Base-by-base conservation (phyloP, 441 rosid species). In the Bocquillonia castaneifolia region DNA sequence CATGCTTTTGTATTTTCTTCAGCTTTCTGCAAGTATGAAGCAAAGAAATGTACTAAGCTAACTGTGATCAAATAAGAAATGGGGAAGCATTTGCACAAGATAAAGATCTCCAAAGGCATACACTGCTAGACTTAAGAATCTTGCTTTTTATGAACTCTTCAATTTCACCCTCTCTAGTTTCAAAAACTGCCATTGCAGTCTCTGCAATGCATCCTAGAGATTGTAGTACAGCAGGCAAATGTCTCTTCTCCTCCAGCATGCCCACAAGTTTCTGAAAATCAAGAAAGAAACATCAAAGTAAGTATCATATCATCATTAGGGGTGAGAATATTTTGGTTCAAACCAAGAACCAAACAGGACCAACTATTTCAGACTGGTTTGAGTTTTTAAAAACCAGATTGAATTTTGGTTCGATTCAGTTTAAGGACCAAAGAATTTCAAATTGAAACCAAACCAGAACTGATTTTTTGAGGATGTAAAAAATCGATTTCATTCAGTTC, bases 191-290 rank as follows among this genome's bases (percentile, higher is more conserved):
- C 92, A 89, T 88, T 4, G 99, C 99, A 72, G 91, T 88, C 84
- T 93, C 91, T 34, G 99, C 97, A 70, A 96, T 96, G 76, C 99
- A 96, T 72, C 99, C 99, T 68, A 96, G 82, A 68, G 96, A 89
- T 67, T 96, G 99, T 50, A 96, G 87, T 39, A 96, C 93, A 64
- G 99, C 92, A 29, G 98, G 94, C 69, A 89, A 86, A 80, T 92
- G 84, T 47, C 89, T 83, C 87, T 79, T 90, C 76, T 89, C 94
- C 78, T 85, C 97, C 80, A 96, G 83, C 93, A 86, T 91, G 82
- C 81, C 96, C 70, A 91, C 97, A 47, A 96, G 96, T 81, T 88
- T 90, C 99, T 96, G 90, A 69, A 83, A 71, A 82, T 63, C 45
- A 36, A 70, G 63, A 18, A 75, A 73, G 60, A 73, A 64, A 62